Evolutionary conservation across 2,329 filamentous ascomycete genomes (phyloP), one percentile per base, ranked within the genome.

Genomic region (Didymellaceae sp.): DNA sequence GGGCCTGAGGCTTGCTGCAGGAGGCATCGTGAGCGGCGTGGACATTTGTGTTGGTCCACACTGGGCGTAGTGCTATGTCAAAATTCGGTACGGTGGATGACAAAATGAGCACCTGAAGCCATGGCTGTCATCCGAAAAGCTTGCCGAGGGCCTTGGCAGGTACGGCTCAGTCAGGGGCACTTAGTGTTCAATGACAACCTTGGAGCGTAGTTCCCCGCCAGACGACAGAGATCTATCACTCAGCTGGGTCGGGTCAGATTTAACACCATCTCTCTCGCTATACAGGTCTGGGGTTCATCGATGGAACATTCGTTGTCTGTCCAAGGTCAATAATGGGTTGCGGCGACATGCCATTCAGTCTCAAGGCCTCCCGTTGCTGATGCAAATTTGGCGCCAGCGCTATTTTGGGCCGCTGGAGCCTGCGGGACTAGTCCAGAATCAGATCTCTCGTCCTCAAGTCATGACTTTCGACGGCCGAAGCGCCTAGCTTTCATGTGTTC

Each of bases 101-200:
- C 26, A 22, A 14, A 38, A 25, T 33, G 38, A 51, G 34, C n/a
- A 32, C 31, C 32, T 52, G 48, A 45, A 43, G 42, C 48, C 42
- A 33, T 42, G 42, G 48, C 24, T 37, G 24, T 18, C 30, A 38
- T 42, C 37, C 42, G 48, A 32, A 40, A 28, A 42, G 38, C 48
- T 52, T 42, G 30, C 42, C 48, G 37, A 37, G 48, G 18, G 32
- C n/a, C 43, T 52, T 52, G 48, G 48, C 48, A 51, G 42, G 48
- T 25, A 46, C 48, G 11, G 42, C 26, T 20, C 48, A 32, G 38
- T 45, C 37, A 52, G 48, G 48, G 43, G 48, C 37, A 16, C 21
- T 45, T 17, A 46, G 32, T 26, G 17, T 16, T 33, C 26, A 35
- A 14, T 28, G 31, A 46, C 26, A 26, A 28, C 10, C 22, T 10